These are phyloP conservation scores for Linnemannia zychae DNA, from an alignment of 192 early-diverging fungal genomes.

Conservation along the genomic window DNA sequence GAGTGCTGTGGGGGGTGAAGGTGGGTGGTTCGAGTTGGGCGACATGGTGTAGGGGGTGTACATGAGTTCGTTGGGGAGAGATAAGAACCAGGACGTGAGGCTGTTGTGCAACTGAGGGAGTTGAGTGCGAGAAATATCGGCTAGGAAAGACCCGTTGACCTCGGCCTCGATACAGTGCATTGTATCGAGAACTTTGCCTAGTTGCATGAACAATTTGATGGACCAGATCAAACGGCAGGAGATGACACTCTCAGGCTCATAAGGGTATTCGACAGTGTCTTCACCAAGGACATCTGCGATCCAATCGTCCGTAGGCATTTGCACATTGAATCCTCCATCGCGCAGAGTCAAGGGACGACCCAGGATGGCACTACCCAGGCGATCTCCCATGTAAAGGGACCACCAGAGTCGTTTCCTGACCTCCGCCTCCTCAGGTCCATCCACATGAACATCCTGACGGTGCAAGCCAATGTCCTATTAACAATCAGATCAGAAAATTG, in stretches of 20 bases:
- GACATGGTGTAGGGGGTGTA: conserved; percentile 55
- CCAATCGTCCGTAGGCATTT: conserved; percentile 40
- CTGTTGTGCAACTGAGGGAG: conserved; percentile 36
- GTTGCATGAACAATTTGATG: conserved; percentile 30
- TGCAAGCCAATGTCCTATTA: conserved; percentile 45
- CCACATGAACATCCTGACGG: conserved; percentile 17
- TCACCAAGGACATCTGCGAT: conserved; percentile 19
- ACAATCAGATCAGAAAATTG: not conserved
- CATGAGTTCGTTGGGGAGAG: conserved; percentile 60
- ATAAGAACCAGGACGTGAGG: conserved; percentile 59
- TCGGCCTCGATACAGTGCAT: conserved; percentile 47
- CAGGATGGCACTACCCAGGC: conserved; percentile 28
- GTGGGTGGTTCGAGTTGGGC: conserved; percentile 35
- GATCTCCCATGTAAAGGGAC: conserved; percentile 28
- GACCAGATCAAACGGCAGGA: conserved; percentile 36
- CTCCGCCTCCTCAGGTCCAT: conserved; percentile 31
- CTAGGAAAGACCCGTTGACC: conserved; percentile 22
- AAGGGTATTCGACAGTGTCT: conserved; percentile 30
- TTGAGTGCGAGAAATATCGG: conserved; percentile 29
- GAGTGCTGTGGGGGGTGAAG: conserved; percentile 25
- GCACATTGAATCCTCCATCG: conserved; percentile 30
- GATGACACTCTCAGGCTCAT: conserved; percentile 26
- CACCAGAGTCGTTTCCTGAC: conserved; percentile 42
- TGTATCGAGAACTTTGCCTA: conserved; percentile 32
- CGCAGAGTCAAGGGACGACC: conserved; percentile 27